A percentile compares a stretch with the other conserved stretches of the same genome.
Evolutionary conservation across 306 rosid genomes (phyloP).

Genomic region (Morella rubra): DNA sequence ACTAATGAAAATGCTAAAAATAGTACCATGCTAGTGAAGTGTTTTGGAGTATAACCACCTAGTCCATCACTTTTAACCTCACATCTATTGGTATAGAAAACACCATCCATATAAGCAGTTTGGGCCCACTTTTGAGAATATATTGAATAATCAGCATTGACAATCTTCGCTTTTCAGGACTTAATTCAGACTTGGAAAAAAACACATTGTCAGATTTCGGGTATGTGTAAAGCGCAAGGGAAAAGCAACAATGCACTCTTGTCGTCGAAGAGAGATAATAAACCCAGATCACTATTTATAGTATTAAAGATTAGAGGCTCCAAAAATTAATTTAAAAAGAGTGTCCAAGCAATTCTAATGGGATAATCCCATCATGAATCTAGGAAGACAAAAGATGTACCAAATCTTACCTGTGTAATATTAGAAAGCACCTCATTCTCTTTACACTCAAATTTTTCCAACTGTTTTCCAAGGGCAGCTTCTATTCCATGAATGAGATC

Average conservation of each 20-base stretch:
- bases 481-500: slow-evolving; percentile 71
- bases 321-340: background rate
- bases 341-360: background rate
- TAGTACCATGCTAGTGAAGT: too few species aligned
- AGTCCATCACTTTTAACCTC: background rate
- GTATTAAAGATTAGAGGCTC: background rate
- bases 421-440: slow-evolving; percentile 67
- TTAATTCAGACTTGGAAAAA: too few species aligned
- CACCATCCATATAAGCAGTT: background rate
- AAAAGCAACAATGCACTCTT: background rate
- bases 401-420: slow-evolving; percentile 52
- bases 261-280: background rate
- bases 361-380: background rate
- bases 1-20: background rate
- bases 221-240: too few species aligned
- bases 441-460: slow-evolving; percentile 68
- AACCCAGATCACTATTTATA: background rate
- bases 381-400: background rate
- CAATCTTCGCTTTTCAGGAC: too few species aligned
- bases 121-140: too few species aligned
- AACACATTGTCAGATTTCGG: too few species aligned
- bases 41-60: too few species aligned
- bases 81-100: background rate
- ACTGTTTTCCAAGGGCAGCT: slow-evolving; percentile 53
- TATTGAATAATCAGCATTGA: too few species aligned